These are phyloP conservation scores for Aegilops bicornis DNA, from an alignment of 176 grass and related monocot genomes.

Conservation along the genomic window DNA sequence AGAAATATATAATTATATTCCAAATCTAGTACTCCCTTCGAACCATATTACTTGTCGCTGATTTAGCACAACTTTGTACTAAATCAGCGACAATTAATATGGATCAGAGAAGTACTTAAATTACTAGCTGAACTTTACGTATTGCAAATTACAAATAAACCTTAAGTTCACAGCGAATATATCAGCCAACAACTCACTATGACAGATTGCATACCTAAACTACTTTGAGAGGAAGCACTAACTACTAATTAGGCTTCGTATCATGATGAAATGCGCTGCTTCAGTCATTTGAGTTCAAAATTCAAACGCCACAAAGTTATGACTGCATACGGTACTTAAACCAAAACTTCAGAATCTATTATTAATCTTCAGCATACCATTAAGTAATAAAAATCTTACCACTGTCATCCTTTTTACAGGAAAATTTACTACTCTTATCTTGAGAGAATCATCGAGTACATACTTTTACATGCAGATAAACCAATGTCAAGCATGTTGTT, in stretches of 20 bases:
- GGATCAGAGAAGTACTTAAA: background rate
- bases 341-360: background rate
- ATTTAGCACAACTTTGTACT: no score
- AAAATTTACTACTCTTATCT: no score
- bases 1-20: background rate
- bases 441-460: no score
- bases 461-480: no score
- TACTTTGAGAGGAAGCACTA: background rate
- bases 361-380: no score
- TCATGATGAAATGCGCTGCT: background rate
- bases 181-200: background rate
- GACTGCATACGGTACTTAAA: background rate
- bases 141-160: constrained; percentile 8
- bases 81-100: no score
- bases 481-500: no score
- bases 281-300: background rate
- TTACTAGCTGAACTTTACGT: background rate
- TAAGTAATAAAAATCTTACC: no score
- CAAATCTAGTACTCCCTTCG: background rate
- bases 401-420: no score
- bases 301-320: background rate
- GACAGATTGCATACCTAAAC: background rate
- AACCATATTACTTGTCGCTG: no score
- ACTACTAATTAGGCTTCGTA: background rate
- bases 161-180: background rate